Conservation (phyloP, 805 yeast genomes). For the Priceomyces castillae region DNA sequence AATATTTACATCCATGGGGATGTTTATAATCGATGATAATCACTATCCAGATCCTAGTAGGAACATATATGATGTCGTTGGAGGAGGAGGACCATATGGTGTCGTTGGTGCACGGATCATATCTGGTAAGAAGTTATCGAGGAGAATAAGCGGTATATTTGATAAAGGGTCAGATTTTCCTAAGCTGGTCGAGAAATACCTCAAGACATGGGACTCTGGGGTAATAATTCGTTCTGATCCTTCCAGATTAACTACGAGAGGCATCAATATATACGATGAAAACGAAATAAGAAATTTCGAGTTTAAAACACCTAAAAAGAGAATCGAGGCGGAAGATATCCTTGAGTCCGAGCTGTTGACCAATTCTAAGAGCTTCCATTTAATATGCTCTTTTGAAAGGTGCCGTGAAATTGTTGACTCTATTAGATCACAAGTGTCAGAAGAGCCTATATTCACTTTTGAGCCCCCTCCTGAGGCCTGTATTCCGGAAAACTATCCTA, state of each 20-base stretch:
- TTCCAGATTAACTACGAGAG: conserved; percentile 68
- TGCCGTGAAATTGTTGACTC: conserved; percentile 47
- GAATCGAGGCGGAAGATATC: conserved; percentile 59
- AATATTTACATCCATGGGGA: conserved; percentile 68
- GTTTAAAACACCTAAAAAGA: conserved; percentile 58
- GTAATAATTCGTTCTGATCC: conserved; percentile 51
- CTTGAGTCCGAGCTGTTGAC: conserved; percentile 34
- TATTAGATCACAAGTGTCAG: conserved; percentile 21
- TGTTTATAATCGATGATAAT: conserved; percentile 89
- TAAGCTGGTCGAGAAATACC: conserved; percentile 31
- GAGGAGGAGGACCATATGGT: conserved; percentile 90
- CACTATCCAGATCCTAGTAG: conserved; percentile 45
- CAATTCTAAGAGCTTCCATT: conserved; percentile 51
- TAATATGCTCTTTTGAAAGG: conserved; percentile 71
- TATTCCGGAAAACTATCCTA: conserved; percentile 39
- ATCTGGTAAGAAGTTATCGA: conserved; percentile 32
- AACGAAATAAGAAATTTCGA: conserved; percentile 55
- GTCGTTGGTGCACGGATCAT: conserved; percentile 69
- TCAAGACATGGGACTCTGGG: conserved; percentile 64
- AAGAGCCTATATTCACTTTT: conserved; percentile 55
- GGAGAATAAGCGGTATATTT: conserved; percentile 60
- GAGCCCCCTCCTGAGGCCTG: conserved; percentile 88
- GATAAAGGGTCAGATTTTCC: conserved; percentile 86
- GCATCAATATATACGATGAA: conserved; percentile 71
- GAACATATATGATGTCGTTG: conserved; percentile 55